Base-by-base conservation (phyloP, 371 early-diverging fungal genomes). In the Apophysomyces sp. region DNA sequence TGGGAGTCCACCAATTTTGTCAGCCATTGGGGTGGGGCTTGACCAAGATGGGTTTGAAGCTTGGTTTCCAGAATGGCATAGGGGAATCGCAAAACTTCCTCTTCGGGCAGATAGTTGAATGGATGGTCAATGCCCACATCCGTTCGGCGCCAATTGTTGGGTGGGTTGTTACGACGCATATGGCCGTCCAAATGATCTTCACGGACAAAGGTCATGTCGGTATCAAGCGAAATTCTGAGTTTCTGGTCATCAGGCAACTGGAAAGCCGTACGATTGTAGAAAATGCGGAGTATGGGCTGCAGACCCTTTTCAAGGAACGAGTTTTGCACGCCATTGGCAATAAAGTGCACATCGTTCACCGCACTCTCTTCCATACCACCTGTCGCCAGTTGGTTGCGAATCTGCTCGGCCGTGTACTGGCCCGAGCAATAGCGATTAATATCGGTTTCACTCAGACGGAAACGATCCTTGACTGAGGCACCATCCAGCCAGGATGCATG, bases 181-280 rank as follows among this genome's bases (percentile, higher is more conserved):
- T 53, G 64, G 15, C 68, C 71, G 56, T 89, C 91, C 31, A 69
- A 18, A 41, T 64, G 60, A 24, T 59, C 88, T 65, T 96, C 98
- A 49, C 94, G 92, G 62, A 97, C 90, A 89, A 98, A 94, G 36
- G 92, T 87, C 54, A 98, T 83, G 66, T 98, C 94, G 0, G 96
- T 97, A 71, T 98, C 98, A 1, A 98, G 83, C 24, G 93, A 92
- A 55, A 98, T 91, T 61, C 98, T 85, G 26, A 97, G 92, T n/a
- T 90, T 83, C 9, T 97, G 93, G 13, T 94, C 89, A 24, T 93
- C 94, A 0, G 98, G 98, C 9, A 96, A 78, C 69, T 98, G 98
- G 86, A 98, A 98, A 5, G 98, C 97, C 5, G 93, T 95, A 70
- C 98, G 86, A 73, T 95, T 96, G 83, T 97, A 96, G 64, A 92